phyloP scores from a whole-genome alignment of 345 rosid genomes.

The Pistacia integerrima region DNA sequence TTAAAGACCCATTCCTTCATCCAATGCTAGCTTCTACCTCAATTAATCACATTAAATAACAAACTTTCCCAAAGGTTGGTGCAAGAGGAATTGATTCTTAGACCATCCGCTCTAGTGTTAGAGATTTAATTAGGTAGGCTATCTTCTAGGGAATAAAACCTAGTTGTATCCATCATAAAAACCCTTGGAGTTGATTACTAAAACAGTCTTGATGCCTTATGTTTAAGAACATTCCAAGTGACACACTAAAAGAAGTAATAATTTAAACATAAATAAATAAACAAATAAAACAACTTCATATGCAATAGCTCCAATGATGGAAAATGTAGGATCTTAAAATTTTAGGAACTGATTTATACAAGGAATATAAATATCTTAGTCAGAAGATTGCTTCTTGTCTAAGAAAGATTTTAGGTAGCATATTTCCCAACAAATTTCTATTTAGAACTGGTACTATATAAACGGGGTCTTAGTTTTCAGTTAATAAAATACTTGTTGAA shows the following conservation, averaged over 20 bases:
- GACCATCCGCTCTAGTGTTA: background rate
- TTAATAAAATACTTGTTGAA: too few relatives aligned
- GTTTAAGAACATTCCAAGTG: slow-evolving; percentile 5
- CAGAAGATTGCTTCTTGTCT: too few relatives aligned
- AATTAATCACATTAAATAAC: background rate
- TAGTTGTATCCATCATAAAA: background rate
- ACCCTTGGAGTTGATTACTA: background rate
- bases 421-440: too few relatives aligned
- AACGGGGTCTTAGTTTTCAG: too few relatives aligned
- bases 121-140: background rate
- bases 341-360: too few relatives aligned
- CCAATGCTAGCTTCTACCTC: background rate
- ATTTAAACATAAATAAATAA: too few relatives aligned
- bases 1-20: background rate
- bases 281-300: too few relatives aligned
- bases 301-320: too few relatives aligned
- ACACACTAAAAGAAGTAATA: background rate
- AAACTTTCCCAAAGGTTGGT: background rate
- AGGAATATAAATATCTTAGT: too few relatives aligned
- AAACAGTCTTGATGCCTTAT: background rate
- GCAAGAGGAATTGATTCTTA: background rate
- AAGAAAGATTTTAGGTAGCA: too few relatives aligned
- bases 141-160: background rate
- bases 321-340: too few relatives aligned
- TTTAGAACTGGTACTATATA: too few relatives aligned